Evolutionary conservation across 345 rosid genomes (phyloP).

Genomic region (Punica granatum): DNA sequence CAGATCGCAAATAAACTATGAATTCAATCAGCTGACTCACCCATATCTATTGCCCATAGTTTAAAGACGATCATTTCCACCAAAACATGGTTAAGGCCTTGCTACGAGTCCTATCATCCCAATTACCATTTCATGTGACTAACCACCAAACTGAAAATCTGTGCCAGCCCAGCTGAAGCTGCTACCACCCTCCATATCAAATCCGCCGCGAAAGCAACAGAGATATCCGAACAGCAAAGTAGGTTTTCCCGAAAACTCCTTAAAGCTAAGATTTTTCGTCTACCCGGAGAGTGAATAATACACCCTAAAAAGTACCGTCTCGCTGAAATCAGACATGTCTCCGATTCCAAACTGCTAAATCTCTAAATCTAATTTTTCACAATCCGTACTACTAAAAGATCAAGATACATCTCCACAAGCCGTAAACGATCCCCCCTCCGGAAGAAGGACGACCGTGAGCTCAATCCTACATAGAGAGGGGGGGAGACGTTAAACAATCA

Average conservation of each 20-base stretch:
- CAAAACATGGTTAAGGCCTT: neutral
- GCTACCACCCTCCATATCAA: neutral
- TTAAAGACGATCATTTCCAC: neutral
- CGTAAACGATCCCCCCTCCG: neutral
- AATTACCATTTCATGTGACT: neutral
- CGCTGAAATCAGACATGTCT: neutral
- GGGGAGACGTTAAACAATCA: neutral
- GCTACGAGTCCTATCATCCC: neutral
- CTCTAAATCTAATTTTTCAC: neutral
- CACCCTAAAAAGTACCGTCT: neutral
- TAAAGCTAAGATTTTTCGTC: too few relatives aligned
- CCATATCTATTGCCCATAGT: neutral
- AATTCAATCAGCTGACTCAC: neutral
- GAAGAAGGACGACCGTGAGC: neutral
- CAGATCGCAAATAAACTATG: neutral
- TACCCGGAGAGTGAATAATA: neutral
- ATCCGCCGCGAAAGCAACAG: neutral
- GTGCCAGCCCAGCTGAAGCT: neutral
- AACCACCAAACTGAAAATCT: neutral
- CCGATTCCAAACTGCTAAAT: neutral
- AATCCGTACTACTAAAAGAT: neutral
- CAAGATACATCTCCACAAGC: too few relatives aligned
- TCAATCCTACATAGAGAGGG: neutral
- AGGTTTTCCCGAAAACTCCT: neutral
- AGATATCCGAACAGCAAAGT: neutral